A percentile compares a stretch with the other conserved stretches of the same genome.
phyloP scores from a whole-genome alignment of 1,139 yeast species.

The Kazachstania sp. region DNA sequence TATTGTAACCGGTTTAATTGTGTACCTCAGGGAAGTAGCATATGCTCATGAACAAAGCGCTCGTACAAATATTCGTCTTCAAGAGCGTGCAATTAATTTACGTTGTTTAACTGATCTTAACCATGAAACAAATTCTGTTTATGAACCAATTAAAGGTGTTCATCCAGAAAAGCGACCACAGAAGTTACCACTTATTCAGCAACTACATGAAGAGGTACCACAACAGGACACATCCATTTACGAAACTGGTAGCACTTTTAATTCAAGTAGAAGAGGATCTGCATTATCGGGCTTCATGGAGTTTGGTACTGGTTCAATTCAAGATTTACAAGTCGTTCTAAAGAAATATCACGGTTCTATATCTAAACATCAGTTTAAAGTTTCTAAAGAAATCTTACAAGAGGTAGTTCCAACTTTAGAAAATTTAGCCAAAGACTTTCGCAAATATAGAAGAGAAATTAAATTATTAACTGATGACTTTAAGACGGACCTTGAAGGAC shows the following conservation, averaged over 20 bases:
- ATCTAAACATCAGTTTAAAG: slow-evolving; percentile 36
- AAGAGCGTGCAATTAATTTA: slow-evolving; percentile 46
- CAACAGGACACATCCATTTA: background rate
- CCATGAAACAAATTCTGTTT: slow-evolving; percentile 14
- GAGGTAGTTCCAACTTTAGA: slow-evolving; percentile 58
- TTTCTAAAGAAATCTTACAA: slow-evolving; percentile 48
- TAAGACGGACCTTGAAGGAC: slow-evolving; percentile 25
- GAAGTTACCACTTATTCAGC: slow-evolving; percentile 13
- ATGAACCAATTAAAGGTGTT: slow-evolving; percentile 3
- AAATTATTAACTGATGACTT: slow-evolving; percentile 27
- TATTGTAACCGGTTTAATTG: slow-evolving; percentile 50
- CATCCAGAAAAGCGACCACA: slow-evolving; percentile 9
- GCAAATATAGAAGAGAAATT: slow-evolving; percentile 52
- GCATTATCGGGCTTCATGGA: slow-evolving; percentile 42
- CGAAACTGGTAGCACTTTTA: background rate
- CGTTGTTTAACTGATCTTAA: slow-evolving; percentile 37
- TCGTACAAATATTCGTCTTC: slow-evolving; percentile 50
- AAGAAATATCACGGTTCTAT: slow-evolving; percentile 39
- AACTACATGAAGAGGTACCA: slow-evolving; percentile 1
- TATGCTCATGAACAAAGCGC: slow-evolving; percentile 61
- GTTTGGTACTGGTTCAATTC: slow-evolving; percentile 40
- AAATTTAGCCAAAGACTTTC: slow-evolving; percentile 55
- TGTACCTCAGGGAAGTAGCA: slow-evolving; percentile 52
- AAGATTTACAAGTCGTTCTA: slow-evolving; percentile 39
- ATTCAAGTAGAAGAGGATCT: slow-evolving; percentile 6